phyloP scores from a whole-genome alignment of 1,284 basidiomycete genomes.

The Thelephora terrestris region DNA sequence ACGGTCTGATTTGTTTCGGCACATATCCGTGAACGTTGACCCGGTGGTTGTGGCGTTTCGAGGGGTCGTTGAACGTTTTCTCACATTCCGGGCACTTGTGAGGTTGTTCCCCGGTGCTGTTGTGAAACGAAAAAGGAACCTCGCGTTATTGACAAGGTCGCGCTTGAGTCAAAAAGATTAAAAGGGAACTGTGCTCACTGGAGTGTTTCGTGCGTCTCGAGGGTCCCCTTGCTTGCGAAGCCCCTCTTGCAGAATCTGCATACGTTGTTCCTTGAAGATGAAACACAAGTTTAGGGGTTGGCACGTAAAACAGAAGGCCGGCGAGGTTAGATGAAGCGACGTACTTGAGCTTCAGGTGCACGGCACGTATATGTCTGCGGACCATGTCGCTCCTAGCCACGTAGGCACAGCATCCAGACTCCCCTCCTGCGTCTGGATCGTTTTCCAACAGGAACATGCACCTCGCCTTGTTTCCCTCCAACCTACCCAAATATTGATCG shows the following conservation, averaged over 20 bases:
- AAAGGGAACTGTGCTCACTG: neutral
- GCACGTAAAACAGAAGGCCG: too few relatives aligned
- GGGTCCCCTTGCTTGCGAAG: neutral
- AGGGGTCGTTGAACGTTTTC: neutral
- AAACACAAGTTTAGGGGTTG: neutral
- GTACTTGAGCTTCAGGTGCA: neutral
- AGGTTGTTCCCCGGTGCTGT: neutral
- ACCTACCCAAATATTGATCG: too few relatives aligned
- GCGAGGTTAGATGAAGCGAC: neutral
- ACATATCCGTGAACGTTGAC: neutral
- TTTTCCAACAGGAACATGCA: too few relatives aligned
- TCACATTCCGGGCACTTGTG: neutral
- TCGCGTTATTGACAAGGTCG: neutral
- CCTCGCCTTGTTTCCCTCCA: too few relatives aligned
- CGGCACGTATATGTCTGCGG: neutral
- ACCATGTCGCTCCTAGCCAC: constrained; percentile 1
- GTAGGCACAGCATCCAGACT: neutral
- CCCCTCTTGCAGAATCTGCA: neutral
- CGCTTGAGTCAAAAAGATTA: neutral
- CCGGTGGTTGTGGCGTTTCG: neutral
- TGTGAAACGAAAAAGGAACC: neutral
- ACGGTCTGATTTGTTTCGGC: neutral
- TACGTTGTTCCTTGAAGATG: neutral
- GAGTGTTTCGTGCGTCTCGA: neutral
- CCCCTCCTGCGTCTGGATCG: too few relatives aligned